A percentile compares a stretch with the other conserved stretches of the same genome.
Evolutionary conservation across 2,329 filamentous ascomycete species (phyloP).

Genomic region (Talaromyces verruculosus): DNA sequence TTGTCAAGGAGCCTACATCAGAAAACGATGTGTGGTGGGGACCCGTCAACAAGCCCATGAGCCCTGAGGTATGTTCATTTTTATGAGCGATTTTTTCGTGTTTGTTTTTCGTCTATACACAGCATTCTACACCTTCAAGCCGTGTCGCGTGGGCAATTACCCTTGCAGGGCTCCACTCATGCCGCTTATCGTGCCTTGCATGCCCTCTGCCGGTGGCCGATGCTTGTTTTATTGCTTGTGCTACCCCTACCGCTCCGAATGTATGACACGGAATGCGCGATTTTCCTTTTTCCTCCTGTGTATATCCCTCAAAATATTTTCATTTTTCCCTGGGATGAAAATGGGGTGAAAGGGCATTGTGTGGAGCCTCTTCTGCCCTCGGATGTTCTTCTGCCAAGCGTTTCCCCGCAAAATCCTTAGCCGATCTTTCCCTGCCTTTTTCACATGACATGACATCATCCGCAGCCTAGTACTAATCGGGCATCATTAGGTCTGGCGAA

Average conservation of each 20-base stretch:
- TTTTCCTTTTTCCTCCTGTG: slow-evolving; percentile 1
- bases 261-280: slow-evolving; percentile 19
- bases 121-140: background rate
- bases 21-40: slow-evolving; percentile 98
- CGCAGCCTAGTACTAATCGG: slow-evolving; percentile 22
- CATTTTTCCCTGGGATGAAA: background rate
- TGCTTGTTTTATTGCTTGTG: slow-evolving; percentile 24
- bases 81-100: slow-evolving; percentile 20
- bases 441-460: slow-evolving; percentile 35
- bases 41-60: slow-evolving; percentile 99
- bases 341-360: background rate
- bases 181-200: slow-evolving; percentile 19
- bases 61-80: slow-evolving; percentile 73
- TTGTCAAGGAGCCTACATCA: slow-evolving; percentile 87
- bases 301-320: background rate
- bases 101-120: slow-evolving; percentile 9
- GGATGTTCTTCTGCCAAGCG: background rate
- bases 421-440: slow-evolving; percentile 12
- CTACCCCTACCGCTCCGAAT: slow-evolving; percentile 1
- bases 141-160: slow-evolving; percentile 25
- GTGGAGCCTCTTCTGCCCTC: background rate
- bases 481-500: slow-evolving; percentile 82
- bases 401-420: slow-evolving; percentile 24
- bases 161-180: slow-evolving; percentile 21
- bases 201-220: slow-evolving; percentile 25